Evolutionary conservation across 345 rosid genomes (phyloP).

Genomic region (Pistacia atlantica): DNA sequence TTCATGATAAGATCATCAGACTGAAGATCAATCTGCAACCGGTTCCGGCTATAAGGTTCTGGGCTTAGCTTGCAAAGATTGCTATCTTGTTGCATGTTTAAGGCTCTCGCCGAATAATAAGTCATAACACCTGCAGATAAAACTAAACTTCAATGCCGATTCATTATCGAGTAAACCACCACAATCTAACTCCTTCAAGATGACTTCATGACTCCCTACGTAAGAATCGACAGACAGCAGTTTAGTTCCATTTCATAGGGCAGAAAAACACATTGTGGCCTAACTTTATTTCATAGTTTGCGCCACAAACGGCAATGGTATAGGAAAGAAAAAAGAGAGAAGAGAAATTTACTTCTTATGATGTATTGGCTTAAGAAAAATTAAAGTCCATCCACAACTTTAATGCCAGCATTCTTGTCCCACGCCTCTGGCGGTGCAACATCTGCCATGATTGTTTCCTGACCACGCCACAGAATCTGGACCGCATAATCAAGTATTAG

Average conservation of each 20-base stretch:
- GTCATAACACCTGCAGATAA: background rate
- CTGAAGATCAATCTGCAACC: background rate
- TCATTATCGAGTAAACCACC: background rate
- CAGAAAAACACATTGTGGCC: too few relatives aligned
- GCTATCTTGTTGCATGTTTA: background rate
- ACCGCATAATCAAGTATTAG: slow-evolving; percentile 10
- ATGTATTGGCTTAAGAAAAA: background rate
- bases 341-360: slow-evolving; percentile 30
- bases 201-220: slow-evolving; percentile 6
- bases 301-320: background rate
- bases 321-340: too few relatives aligned
- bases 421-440: slow-evolving; percentile 73
- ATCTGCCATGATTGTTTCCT: slow-evolving; percentile 66
- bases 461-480: slow-evolving; percentile 82
- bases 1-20: background rate
- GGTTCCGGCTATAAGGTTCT: background rate
- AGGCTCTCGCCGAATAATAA: background rate
- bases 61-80: background rate
- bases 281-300: too few relatives aligned
- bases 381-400: slow-evolving; percentile 42
- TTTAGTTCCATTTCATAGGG: too few relatives aligned
- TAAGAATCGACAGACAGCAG: background rate
- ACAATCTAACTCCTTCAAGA: background rate
- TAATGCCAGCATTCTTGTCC: slow-evolving; percentile 67
- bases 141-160: background rate